Evolutionary conservation across 1,284 basidiomycete species (phyloP).

Genomic region (Entoloma clypeatum): DNA sequence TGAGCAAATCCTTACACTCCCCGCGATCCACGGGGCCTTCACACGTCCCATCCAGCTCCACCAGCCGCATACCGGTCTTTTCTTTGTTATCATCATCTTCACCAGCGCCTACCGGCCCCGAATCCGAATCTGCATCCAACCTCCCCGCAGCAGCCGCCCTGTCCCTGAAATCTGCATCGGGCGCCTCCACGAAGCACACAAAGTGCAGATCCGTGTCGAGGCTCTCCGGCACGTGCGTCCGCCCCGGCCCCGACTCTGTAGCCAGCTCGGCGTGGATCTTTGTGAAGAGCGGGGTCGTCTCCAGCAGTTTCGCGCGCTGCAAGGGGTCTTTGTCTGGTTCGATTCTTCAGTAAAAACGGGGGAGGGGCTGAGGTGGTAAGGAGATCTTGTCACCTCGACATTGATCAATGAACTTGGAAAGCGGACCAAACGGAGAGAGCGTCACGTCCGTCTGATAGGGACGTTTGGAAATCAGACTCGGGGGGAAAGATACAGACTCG

Average conservation of each 20-base stretch:
- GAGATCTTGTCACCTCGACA: conserved; percentile 46
- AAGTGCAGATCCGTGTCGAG: conserved; percentile 79
- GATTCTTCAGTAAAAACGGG: too few species aligned
- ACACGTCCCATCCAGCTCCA: conserved; percentile 82
- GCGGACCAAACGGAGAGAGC: conserved; percentile 50
- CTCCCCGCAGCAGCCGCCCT: conserved; percentile 30
- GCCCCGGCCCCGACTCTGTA: conserved; percentile 61
- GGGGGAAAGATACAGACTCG: background rate
- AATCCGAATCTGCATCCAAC: conserved; percentile 20
- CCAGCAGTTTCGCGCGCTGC: conserved; percentile 72
- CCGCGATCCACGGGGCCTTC: conserved; percentile 79
- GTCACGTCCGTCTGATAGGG: conserved; percentile 50
- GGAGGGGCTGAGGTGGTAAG: too few species aligned
- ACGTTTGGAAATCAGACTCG: background rate
- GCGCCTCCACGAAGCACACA: conserved; percentile 76
- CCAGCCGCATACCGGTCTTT: too few species aligned
- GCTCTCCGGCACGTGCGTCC: conserved; percentile 52
- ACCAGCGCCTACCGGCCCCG: conserved; percentile 9
- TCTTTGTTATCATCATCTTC: too few species aligned
- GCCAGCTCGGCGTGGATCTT: conserved; percentile 73
- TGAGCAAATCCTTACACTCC: conserved; percentile 54
- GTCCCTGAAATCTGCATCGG: too few species aligned
- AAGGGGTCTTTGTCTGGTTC: conserved; percentile 58
- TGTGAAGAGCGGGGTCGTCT: conserved; percentile 72
- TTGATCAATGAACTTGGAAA: conserved; percentile 61